Evolutionary conservation across 148 eudicot genomes (phyloP), one percentile per base, ranked within the genome.

Genomic region (Dysphania ambrosioides): DNA sequence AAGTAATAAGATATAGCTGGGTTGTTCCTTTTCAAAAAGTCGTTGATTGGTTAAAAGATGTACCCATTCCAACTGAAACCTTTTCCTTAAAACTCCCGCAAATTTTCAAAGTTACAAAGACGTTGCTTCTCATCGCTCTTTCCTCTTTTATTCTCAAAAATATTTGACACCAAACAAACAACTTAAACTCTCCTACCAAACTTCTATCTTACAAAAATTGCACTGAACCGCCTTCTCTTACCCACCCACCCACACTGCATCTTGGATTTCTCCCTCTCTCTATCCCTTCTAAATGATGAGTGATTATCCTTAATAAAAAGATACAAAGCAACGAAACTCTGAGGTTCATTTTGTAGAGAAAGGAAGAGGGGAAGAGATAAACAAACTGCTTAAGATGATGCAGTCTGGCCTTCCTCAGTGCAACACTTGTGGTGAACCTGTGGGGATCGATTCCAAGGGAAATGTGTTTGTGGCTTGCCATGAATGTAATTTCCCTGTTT

Each of bases 1-100:
- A 23, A 23, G 6, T 42, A 49, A 70, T 16, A 71, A 32, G 18
- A 10, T 57, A 57, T 71, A 80, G 77, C 34, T 76, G 53, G 42
- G 34, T 27, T 35, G n/a, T n/a, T n/a, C 31, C 40, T 69, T 78
- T 73, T 42, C 35, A 55, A 73, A 64, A 49, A 34, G 75, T 77
- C 30, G 68, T 74, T 42, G 75, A 56, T 78, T 80, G 71, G 86
- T 78, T 83, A 51, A 64, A 78, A 78, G 90, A 91, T 81, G 93
- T 87, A 74, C 23, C 31, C 74, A 47, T 72, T 66, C 79, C 80
- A 92, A 84, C 95, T 56, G 60, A 78, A n/a, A 71, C 40, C 63
- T 85, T 73, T 93, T 82, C 87, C 98, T 88, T 93, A 79, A 68
- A 88, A 77, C 77, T 87, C 89, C 97, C 85, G 98, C 98, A 93